phyloP scores from a whole-genome alignment of 2,329 filamentous ascomycete species.

The Blastomyces parvus region DNA sequence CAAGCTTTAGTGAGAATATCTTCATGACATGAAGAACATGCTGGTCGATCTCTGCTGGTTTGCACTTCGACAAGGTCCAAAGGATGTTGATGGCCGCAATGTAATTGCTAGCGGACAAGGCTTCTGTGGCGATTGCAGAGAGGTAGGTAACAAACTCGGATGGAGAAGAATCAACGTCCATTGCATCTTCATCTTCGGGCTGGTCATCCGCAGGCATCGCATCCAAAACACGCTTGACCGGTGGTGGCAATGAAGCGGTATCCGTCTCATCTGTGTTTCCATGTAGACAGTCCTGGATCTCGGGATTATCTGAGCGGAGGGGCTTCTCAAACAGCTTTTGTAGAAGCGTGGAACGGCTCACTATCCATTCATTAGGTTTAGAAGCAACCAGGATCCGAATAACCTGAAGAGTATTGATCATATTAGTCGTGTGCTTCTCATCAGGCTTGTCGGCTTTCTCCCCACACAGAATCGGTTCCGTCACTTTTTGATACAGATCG shows the following conservation, averaged over 20 bases:
- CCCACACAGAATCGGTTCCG: constrained; percentile 71
- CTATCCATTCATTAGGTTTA: constrained; percentile 84
- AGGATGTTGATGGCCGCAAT: constrained; percentile 85
- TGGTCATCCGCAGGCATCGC: constrained; percentile 73
- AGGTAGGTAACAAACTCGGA: constrained; percentile 82
- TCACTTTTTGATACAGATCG: constrained; percentile 82
- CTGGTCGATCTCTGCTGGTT: constrained; percentile 76
- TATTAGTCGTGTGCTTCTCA: constrained; percentile 73
- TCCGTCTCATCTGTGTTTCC: constrained; percentile 60
- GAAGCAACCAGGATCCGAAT: constrained; percentile 80
- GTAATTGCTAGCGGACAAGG: constrained; percentile 69
- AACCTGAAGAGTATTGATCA: constrained; percentile 90
- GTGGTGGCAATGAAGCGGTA: constrained; percentile 61
- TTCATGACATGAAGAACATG: constrained; percentile 88
- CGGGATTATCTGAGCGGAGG: constrained; percentile 75
- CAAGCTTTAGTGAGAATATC: constrained; percentile 80
- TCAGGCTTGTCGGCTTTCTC: constrained; percentile 78
- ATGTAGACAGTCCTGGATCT: constrained; percentile 89
- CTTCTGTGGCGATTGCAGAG: constrained; percentile 77
- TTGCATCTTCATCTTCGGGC: constrained; percentile 73
- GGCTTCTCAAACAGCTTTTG: constrained; percentile 87
- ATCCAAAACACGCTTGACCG: constrained; percentile 73
- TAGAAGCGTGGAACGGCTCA: constrained; percentile 63
- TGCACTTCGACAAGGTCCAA: constrained; percentile 80
- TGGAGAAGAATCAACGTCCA: constrained; percentile 63